phyloP scores from a whole-genome alignment of 2,329 filamentous ascomycete species.

The Fusarium goolgardi region DNA sequence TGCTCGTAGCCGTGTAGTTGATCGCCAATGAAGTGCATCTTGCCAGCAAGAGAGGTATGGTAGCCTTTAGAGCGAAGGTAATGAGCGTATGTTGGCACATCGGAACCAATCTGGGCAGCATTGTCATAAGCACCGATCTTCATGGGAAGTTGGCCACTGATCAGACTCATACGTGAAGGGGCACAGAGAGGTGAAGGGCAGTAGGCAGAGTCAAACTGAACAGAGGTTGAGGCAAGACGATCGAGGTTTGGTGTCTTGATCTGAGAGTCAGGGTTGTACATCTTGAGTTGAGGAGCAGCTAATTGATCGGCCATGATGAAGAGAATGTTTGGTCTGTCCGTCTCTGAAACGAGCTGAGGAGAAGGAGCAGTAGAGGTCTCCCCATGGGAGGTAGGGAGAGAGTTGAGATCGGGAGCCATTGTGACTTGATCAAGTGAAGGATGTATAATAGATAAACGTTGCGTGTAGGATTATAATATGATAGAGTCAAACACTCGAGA shows the following conservation, averaged over 20 bases:
- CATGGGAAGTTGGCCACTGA: slow-evolving; percentile 89
- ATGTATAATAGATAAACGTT: not conserved
- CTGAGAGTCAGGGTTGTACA: slow-evolving; percentile 88
- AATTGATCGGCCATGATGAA: slow-evolving; percentile 99
- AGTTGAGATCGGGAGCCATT: slow-evolving; percentile 82
- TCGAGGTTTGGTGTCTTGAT: slow-evolving; percentile 95
- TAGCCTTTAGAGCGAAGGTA: slow-evolving; percentile 88
- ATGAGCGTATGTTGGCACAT: slow-evolving; percentile 91
- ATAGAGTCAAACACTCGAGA: not conserved
- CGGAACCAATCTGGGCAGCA: slow-evolving; percentile 83
- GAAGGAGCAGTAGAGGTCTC: slow-evolving; percentile 34
- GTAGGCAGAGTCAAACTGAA: slow-evolving; percentile 94
- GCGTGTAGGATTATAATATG: not conserved
- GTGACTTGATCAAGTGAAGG: slow-evolving; percentile 16
- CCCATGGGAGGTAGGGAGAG: slow-evolving; percentile 67
- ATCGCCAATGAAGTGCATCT: slow-evolving; percentile 98
- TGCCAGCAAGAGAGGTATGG: slow-evolving; percentile 89
- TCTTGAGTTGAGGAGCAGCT: slow-evolving; percentile 88
- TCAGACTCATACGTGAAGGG: slow-evolving; percentile 93
- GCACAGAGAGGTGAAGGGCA: slow-evolving; percentile 94
- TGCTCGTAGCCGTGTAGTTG: slow-evolving; percentile 95
- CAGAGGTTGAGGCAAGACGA: slow-evolving; percentile 80
- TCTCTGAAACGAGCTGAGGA: slow-evolving; percentile 36
- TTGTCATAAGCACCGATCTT: slow-evolving; percentile 95
- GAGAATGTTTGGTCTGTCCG: slow-evolving; percentile 57